Evolutionary conservation across 495 filamentous ascomycete species (phyloP), one percentile per base, ranked within the genome.

Genomic region (Penicillium manginii): DNA sequence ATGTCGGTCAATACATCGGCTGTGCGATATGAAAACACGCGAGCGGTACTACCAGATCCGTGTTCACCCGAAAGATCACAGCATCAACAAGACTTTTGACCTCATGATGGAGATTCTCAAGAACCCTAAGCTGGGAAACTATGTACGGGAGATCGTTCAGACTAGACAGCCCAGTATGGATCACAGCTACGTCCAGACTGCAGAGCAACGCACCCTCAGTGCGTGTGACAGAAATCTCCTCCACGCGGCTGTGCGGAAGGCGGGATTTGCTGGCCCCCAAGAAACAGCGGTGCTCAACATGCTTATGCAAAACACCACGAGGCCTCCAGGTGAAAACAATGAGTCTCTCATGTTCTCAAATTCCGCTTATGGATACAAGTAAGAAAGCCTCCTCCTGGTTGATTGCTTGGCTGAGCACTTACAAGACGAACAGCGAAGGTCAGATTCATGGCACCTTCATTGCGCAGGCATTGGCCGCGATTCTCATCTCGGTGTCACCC

Each of bases 401-500:
- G 31, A 33, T 33, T 33, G 11, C 11, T 33, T 33, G 31, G 31
- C 31, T 4, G 31, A 33, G 11, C 11, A 22, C 39, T 42, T 23
- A 6, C 46, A 23, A 35, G 10, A 39, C 6, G 11, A 33, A 33
- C 11, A 33, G 31, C 11, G 31, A 4, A 5, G 31, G 31, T 11
- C 32, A 54, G 17, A 52, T 33, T 21, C 29, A 26, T 7, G 48
- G 35, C 2, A 59, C 59, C 37, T 65, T 58, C 29, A 59, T 69
- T 15, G 50, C 60, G 11, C 71, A 71, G 49, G 66, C 68, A 6
- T 18, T 73, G 10, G 56, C 64, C 4, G 59, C 63, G 0, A 53
- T 73, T 12, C 52, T 73, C 22, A 57, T 69, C 46, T 59, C 63
- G 6, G 61, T 71, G 11, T 73, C 64, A 2, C 71, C 68, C 7